Evolutionary conservation across 768 basidiomycete species (phyloP), one percentile per base, ranked within the genome.

Genomic region (Mycena rebaudengoi): DNA sequence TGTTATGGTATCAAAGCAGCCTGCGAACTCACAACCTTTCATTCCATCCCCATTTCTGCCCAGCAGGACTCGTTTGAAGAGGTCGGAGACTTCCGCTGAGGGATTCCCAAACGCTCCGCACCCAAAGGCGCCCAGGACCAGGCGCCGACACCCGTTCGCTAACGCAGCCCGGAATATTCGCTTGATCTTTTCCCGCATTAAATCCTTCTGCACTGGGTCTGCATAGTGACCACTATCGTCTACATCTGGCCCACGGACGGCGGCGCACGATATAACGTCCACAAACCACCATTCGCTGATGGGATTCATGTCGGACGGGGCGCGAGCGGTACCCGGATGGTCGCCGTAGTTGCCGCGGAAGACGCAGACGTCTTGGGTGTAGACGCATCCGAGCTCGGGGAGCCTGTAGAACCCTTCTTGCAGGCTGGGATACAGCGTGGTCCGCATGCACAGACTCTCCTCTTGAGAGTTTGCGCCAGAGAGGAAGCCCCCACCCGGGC

Each of bases 111-210:
- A 68, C 33, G 69, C 69, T 20, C 69, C 69, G 44, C 68, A 69
- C 37, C 69, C 69, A 40, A 70, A 67, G 2, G 69, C 69, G 7
- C 69, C 69, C 16, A 70, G 48, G 14, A 70, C 67, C 49, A 68
- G 21, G 7, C 64, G 55, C 37, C 64, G 35, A 50, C 66, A 63
- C 12, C 64, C 61, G 18, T 61, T 37, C 39, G 49, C 32, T n/a
- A 29, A 57, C 18, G 69, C 69, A 8, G 58, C 66, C 11, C 69
- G 66, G 18, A 70, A 45, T 0, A 70, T 30, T 26, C 54, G n/a
- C 46, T 67, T 70, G 30, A 70, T 68, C 58, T 70, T 70, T 50
- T 70, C 66, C 51, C 66, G 66, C 69, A 70, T 70, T 1, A 70
- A 39, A 28, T 70, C 69, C 21, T 52, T 59, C 29, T 68, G 64